Base-by-base conservation (phyloP, 1,139 yeast genomes). In the Geotrichum cucujoidarum region DNA sequence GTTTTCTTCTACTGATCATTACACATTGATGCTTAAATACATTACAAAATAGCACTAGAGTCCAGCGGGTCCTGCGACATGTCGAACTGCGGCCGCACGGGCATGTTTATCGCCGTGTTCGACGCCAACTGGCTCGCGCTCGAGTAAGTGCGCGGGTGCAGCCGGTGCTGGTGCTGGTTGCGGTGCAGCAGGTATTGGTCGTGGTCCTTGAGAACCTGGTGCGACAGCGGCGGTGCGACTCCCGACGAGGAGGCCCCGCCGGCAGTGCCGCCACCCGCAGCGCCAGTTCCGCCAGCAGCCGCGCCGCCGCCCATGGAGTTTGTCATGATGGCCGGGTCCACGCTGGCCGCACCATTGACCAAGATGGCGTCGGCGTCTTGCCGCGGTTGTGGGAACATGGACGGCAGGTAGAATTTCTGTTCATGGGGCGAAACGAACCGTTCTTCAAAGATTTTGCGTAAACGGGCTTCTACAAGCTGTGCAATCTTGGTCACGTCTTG, bases 401-500 rank as follows among this genome's bases (percentile, higher is more conserved):
- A 81, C 1, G 98, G 98, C 32, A 92, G 67, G 57, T 77, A 77
- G 18, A 92, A 80, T 46, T 86, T 83, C 65, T 88, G 95, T 60
- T 83, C 90, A 55, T 95, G 73, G 1, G 99, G 99, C 57, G 88
- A 95, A 6, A 94, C 95, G 61, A 96, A 88, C 53, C 96, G 73
- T 57, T 89, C 97, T 27, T 83, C 80, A 63, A 94, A 89, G 95
- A 97, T 89, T 53, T 82, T 83, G 55, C 94, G 76, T 42, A 94
- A 74, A 55, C 83, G 82, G 52, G 80, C 78, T 61, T 92, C 97
- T 31, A 94, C 80, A 43, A 94, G 71, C 44, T 88, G 81, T 7
- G 95, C 81, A 34, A 94, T 81, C 61, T 92, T 89, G 8, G 98
- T 97, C 13, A 92, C 89, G 60, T 94, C 92, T 65, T 90, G 95